Percentiles rank a stretch among this genome's conserved stretches.
Evolutionary conservation across 257 asterid genomes (phyloP).

Genomic region (Nicotiana benthamiana): DNA sequence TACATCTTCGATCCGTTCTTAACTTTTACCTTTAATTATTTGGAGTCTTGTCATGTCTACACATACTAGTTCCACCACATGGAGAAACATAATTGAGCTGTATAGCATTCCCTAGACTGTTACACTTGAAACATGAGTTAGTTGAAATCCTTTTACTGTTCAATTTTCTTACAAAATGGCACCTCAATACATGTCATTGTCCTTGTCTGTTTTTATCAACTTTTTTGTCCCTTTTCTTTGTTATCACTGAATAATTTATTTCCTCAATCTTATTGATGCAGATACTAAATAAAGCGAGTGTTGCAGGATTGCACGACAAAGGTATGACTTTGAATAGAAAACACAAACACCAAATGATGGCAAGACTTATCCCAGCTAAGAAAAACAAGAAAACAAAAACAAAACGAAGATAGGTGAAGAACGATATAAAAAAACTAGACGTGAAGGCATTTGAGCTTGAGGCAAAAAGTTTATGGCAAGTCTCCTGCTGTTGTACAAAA

Average conservation of each 20-base stretch:
- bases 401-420: neutral
- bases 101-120: neutral
- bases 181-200: neutral
- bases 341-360: neutral
- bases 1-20: no score
- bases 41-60: neutral
- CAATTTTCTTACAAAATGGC: neutral
- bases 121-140: neutral
- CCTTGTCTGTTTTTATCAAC: neutral
- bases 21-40: neutral
- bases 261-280: conserved; percentile 29
- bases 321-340: conserved; percentile 36
- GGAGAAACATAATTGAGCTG: neutral
- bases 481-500: neutral
- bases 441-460: neutral
- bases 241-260: conserved; percentile 6
- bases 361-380: neutral
- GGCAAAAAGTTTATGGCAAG: neutral
- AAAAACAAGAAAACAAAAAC: neutral
- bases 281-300: conserved; percentile 53
- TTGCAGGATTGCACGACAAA: conserved; percentile 85
- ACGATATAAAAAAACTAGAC: neutral
- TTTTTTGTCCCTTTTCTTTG: conserved; percentile 4
- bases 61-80: neutral
- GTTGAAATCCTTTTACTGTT: neutral